A percentile compares a stretch with the other conserved stretches of the same genome.
phyloP scores from a whole-genome alignment of 441 rosid genomes.

The Gossypium schwendimanii region DNA sequence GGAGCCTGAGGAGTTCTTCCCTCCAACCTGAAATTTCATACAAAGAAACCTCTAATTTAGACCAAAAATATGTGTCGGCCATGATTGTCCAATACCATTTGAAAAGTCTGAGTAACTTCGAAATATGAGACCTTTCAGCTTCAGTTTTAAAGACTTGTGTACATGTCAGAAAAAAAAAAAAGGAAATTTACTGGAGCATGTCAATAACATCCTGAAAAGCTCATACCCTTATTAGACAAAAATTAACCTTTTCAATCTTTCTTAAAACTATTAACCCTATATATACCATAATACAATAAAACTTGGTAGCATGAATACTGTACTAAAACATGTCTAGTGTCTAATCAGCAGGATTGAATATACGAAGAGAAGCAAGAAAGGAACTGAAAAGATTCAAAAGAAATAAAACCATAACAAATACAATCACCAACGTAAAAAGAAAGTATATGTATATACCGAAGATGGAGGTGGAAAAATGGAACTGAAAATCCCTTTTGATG shows the following conservation, averaged over 20 bases:
- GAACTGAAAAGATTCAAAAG: not conserved
- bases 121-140: not conserved
- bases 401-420: not conserved
- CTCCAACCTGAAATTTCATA: constrained; percentile 34
- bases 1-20: constrained; percentile 37
- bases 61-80: not conserved
- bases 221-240: not conserved
- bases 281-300: not conserved
- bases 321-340: not conserved
- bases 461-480: constrained; percentile 62
- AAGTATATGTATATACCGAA: constrained; percentile 27
- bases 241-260: not conserved
- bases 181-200: not conserved
- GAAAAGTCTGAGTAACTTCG: not conserved
- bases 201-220: not conserved
- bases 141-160: not conserved
- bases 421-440: not conserved
- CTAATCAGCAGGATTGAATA: not conserved
- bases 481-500: constrained; percentile 50
- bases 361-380: not conserved
- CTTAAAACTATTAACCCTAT: not conserved
- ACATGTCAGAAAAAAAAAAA: no score
- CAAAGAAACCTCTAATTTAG: not conserved
- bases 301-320: not conserved
- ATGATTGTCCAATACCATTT: not conserved